Evolutionary conservation across 768 basidiomycete species (phyloP).

Genomic region (Mycena vitilis): DNA sequence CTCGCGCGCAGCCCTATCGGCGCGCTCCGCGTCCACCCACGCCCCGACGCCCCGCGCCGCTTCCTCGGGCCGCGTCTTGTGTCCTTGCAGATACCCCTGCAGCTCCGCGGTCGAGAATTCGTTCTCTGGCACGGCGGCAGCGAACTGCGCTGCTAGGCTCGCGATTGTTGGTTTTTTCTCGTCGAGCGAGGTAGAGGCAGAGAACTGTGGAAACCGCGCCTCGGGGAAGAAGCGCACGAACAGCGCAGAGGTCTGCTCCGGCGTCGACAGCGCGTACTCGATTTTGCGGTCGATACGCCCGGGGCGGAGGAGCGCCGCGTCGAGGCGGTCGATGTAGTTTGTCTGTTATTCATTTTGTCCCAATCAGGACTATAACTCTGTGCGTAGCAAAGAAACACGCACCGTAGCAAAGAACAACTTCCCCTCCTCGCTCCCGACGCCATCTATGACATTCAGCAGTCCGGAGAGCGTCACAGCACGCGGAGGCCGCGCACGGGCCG

Average conservation of each 20-base stretch:
- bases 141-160: slow-evolving; percentile 54
- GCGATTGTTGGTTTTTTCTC: slow-evolving; percentile 31
- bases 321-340: slow-evolving; percentile 66
- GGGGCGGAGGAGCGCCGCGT: slow-evolving; percentile 66
- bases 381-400: slow-evolving; percentile 26
- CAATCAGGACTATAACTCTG: not conserved
- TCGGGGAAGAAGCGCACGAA: slow-evolving; percentile 64
- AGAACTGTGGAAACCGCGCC: slow-evolving; percentile 29
- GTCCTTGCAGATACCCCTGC: slow-evolving; percentile 65
- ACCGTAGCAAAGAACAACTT: slow-evolving; percentile 72
- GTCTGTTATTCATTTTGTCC: slow-evolving; percentile 47
- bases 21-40: slow-evolving; percentile 57
- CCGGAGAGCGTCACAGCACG: slow-evolving; percentile 64
- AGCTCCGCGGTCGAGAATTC: slow-evolving; percentile 70
- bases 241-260: slow-evolving; percentile 57
- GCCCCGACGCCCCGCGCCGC: slow-evolving; percentile 46
- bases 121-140: slow-evolving; percentile 54
- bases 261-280: slow-evolving; percentile 61
- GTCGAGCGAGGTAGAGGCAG: not conserved
- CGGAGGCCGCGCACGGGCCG: slow-evolving; percentile 30
- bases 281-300: slow-evolving; percentile 68
- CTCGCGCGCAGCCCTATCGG: slow-evolving; percentile 47
- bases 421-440: slow-evolving; percentile 71
- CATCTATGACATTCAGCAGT: slow-evolving; percentile 69
- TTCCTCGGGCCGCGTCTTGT: slow-evolving; percentile 52